Conservation (phyloP, 2,329 filamentous ascomycete species). For the Stemphylium lycopersici region DNA sequence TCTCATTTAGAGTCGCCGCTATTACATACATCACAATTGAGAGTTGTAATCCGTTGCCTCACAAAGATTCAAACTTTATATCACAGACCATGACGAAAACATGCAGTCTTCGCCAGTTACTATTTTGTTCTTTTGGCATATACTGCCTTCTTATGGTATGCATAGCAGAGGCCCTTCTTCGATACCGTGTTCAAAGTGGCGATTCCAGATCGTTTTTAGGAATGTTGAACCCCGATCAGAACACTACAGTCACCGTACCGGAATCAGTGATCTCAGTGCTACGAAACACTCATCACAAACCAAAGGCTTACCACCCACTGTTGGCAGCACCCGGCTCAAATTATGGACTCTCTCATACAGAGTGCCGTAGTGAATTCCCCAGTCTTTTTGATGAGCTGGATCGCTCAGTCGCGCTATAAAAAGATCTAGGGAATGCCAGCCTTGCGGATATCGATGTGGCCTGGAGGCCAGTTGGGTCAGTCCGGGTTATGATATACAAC, state of each 20-base stretch:
- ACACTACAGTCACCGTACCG: no score
- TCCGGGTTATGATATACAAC: constrained; percentile 39
- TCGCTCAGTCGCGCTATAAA: constrained; percentile 18
- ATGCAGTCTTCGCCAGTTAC: constrained; percentile 6
- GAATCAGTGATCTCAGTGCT: background rate
- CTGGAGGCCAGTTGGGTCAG: constrained; percentile 26
- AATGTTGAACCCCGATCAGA: background rate
- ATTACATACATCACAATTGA: background rate
- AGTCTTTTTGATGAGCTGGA: constrained; percentile 33
- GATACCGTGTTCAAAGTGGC: constrained; percentile 12
- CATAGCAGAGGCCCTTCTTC: constrained; percentile 5
- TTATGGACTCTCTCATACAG: constrained; percentile 1
- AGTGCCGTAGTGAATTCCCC: constrained; percentile 31
- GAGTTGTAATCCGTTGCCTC: background rate
- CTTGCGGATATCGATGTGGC: constrained; percentile 26
- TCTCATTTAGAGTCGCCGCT: no score
- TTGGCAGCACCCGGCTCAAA: background rate
- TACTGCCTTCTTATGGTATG: constrained; percentile 6
- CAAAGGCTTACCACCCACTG: background rate
- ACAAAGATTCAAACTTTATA: background rate
- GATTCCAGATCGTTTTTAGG: no score
- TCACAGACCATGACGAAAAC: background rate
- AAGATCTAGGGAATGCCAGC: constrained; percentile 18
- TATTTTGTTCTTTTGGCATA: background rate
- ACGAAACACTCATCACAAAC: background rate